A percentile compares a stretch with the other conserved stretches of the same genome.
phyloP scores from a whole-genome alignment of 2,329 filamentous ascomycete genomes.

The Cladosporium phlei region DNA sequence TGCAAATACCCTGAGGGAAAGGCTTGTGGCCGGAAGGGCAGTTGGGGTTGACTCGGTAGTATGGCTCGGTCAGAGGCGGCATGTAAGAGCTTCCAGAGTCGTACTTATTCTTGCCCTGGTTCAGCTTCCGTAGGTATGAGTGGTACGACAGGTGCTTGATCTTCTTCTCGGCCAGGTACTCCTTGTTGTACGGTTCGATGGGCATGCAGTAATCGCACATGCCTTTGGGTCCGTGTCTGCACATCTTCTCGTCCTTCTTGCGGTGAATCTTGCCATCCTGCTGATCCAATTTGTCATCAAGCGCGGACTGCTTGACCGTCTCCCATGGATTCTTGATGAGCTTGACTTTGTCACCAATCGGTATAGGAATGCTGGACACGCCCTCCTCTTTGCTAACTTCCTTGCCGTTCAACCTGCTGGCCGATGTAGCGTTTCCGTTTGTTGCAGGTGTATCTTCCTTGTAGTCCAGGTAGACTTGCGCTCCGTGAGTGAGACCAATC shows the following conservation, averaged over 20 bases:
- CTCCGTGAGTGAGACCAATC: conserved; percentile 67
- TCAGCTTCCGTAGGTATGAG: conserved; percentile 88
- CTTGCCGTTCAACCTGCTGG: conserved; percentile 73
- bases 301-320: conserved; percentile 74
- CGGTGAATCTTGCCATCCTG: conserved; percentile 84
- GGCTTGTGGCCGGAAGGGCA: conserved; percentile 89
- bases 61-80: conserved; percentile 87
- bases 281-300: conserved; percentile 84
- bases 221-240: conserved; percentile 88
- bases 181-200: conserved; percentile 84
- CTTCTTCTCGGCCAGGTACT: conserved; percentile 88
- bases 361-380: conserved; percentile 55
- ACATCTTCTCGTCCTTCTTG: conserved; percentile 75
- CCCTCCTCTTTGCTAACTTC: conserved; percentile 66
- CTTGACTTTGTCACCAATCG: conserved; percentile 50
- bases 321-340: conserved; percentile 90
- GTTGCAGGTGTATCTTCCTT: conserved; percentile 50
- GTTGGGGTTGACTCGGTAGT: conserved; percentile 79
- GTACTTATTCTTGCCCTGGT: conserved; percentile 92
- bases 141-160: conserved; percentile 99
- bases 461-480: conserved; percentile 85
- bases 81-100: conserved; percentile 93
- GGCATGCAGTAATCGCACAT: conserved; percentile 99
- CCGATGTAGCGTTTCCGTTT: conserved; percentile 44
- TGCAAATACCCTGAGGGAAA: conserved; percentile 96